Evolutionary conservation across 2,329 filamentous ascomycete species (phyloP), one percentile per base, ranked within the genome.

Genomic region (Claviceps lovelessii): DNA sequence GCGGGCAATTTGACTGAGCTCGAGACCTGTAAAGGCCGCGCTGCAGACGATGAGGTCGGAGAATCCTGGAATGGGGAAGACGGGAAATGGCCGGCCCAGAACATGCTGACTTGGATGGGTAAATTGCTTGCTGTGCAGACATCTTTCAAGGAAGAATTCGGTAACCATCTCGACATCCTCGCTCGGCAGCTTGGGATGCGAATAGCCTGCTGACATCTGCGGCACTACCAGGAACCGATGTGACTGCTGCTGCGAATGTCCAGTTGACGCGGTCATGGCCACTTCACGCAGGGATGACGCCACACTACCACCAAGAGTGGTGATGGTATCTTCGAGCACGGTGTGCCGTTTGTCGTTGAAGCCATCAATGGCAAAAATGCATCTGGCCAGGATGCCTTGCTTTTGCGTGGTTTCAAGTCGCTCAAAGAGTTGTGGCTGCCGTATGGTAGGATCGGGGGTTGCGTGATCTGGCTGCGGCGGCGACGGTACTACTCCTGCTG

Each of bases 61-160:
- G 62, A 95, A 91, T 1, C 79, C 86, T 65, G 72, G 62, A 37
- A 94, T 80, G 42, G 83, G 85, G 60, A 88, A 86, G 35, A 73
- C 71, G 6, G 81, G 76, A 58, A 96, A 87, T 2, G 93, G 90
- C 7, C 81, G 81, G 56, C 88, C 90, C 29, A 94, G 77, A 45
- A 87, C 76, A 29, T 93, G 83, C 5, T 80, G 74, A 52, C 75
- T 72, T 5, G 90, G 88, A 35, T 85, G 74, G 49, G 88, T 75
- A 61, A 91, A 79, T 31, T 71, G 73, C 67, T 88, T 93, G 59
- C 81, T 80, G 65, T 90, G 83, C 44, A 98, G 73, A 66, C 91
- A 97, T 50, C 83, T 81, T 70, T 98, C 93, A 53, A 98, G 77
- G 79, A 91, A 98, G 76, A 93, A 94, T 65, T 95, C 90, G 11